Percentiles rank a stretch among this genome's conserved stretches.
Conservation (phyloP, 805 yeast species). For the Ogataea nitratoaversa region DNA sequence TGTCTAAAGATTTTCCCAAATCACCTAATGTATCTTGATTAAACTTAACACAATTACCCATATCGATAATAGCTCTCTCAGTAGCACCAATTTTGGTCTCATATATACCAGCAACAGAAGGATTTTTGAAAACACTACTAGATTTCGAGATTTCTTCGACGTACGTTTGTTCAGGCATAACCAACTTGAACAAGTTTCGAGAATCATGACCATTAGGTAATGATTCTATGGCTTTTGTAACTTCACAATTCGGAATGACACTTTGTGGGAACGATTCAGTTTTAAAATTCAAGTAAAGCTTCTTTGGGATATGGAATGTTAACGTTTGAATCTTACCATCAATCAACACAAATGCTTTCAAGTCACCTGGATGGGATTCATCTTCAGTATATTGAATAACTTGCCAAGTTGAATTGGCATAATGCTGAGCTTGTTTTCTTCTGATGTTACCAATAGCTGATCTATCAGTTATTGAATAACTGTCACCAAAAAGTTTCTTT, state of each 20-base stretch:
- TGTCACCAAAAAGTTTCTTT: slow-evolving; percentile 71
- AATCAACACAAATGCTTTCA: slow-evolving; percentile 67
- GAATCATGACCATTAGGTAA: slow-evolving; percentile 68
- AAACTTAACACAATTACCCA: slow-evolving; percentile 72
- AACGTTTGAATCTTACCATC: slow-evolving; percentile 71
- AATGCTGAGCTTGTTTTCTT: slow-evolving; percentile 72
- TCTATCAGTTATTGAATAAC: slow-evolving; percentile 41
- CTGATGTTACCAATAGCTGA: slow-evolving; percentile 65
- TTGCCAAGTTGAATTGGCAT: slow-evolving; percentile 82
- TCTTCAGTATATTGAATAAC: slow-evolving; percentile 65
- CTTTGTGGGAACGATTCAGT: slow-evolving; percentile 30
- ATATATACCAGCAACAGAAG: slow-evolving; percentile 62
- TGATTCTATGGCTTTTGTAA: slow-evolving; percentile 54
- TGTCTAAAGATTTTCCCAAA: slow-evolving; percentile 77
- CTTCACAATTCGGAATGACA: slow-evolving; percentile 45
- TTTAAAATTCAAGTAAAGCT: slow-evolving; percentile 64
- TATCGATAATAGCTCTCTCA: slow-evolving; percentile 72
- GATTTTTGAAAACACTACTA: slow-evolving; percentile 59
- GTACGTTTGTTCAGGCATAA: slow-evolving; percentile 64
- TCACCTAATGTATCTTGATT: slow-evolving; percentile 74
- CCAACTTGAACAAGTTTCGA: slow-evolving; percentile 51
- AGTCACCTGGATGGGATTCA: slow-evolving; percentile 59
- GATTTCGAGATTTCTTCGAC: slow-evolving; percentile 52
- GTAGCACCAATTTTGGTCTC: slow-evolving; percentile 66
- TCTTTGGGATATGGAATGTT: slow-evolving; percentile 69